Base-by-base conservation (phyloP, 2,329 filamentous ascomycete genomes). In the Pleomassaria siparia region DNA sequence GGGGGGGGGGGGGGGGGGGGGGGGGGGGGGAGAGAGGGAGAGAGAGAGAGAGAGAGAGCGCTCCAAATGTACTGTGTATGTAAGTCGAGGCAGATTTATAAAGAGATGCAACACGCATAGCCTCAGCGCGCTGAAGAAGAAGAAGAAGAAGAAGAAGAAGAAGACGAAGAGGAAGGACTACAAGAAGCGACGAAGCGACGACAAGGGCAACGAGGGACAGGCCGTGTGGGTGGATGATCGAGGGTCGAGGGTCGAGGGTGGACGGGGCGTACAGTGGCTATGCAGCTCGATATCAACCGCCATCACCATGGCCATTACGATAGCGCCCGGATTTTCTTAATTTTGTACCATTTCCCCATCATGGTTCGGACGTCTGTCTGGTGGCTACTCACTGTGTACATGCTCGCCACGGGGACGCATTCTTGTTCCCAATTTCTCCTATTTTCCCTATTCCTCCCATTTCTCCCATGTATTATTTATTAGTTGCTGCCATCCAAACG, bases 1-100 rank as follows among this genome's bases (percentile, higher is more conserved):
- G n/a, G n/a, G n/a, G n/a, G n/a, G n/a, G n/a, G n/a, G n/a, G n/a
- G n/a, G n/a, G n/a, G n/a, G n/a, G n/a, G n/a, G n/a, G n/a, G 43
- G 25, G 22, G 13, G 30, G 24, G 13, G 13, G 22, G n/a, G 42
- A 28, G 21, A 24, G 26, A 6, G 35, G 9, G 57, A 54, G 58
- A 11, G 58, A 58, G 59, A 65, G 64, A 58, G 60, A 59, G 51
- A 62, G n/a, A n/a, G n/a, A n/a, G n/a, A n/a, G n/a, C n/a, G n/a
- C n/a, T n/a, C n/a, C n/a, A n/a, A n/a, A n/a, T n/a, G n/a, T n/a
- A n/a, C n/a, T n/a, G n/a, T n/a, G n/a, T n/a, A n/a, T n/a, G n/a
- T n/a, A n/a, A n/a, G n/a, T 64, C 63, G 62, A 67, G 63, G 66
- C 64, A 67, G 64, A 66, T 62, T 69, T 57, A 48, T 59, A n/a